Percentiles rank a stretch among this genome's conserved stretches.
These are phyloP conservation scores for Kalmanozyma brasiliensis DNA, from an alignment of 1,284 basidiomycete genomes.

Conservation along the genomic window DNA sequence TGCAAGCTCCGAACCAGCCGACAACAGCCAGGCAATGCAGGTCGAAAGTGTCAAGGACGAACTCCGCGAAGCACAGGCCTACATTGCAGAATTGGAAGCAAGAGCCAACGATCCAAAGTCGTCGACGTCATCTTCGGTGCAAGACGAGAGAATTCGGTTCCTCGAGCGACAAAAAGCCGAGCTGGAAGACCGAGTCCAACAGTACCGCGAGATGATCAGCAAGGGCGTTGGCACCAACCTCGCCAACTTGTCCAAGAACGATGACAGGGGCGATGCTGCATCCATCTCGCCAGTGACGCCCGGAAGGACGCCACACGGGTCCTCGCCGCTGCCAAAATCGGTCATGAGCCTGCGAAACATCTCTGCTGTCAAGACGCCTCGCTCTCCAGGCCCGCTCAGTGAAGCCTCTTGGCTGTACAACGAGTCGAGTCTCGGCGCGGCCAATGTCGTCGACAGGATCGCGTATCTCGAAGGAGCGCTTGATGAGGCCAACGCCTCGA, in stretches of 20 bases:
- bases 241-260: constrained; percentile 26
- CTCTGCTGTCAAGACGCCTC: constrained; percentile 41
- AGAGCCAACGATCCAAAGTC: constrained; percentile 9
- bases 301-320: constrained; percentile 11
- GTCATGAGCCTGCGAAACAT: constrained; percentile 45
- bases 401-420: constrained; percentile 54
- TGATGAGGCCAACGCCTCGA: constrained; percentile 51
- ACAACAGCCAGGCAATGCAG: constrained; percentile 11
- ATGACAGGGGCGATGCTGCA: constrained; percentile 4
- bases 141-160: constrained; percentile 28
- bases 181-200: constrained; percentile 39
- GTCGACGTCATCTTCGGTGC: constrained; percentile 8
- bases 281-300: constrained; percentile 23
- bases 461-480: constrained; percentile 46
- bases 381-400: constrained; percentile 45
- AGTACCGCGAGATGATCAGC: constrained; percentile 51
- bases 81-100: constrained; percentile 28
- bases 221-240: constrained; percentile 40
- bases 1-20: constrained; percentile 1
- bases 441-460: constrained; percentile 39
- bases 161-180: constrained; percentile 38
- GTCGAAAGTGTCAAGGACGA: constrained; percentile 16
- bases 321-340: constrained; percentile 44
- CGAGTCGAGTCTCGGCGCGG: constrained; percentile 54
- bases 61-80: constrained; percentile 18